A percentile compares a stretch with the other conserved stretches of the same genome.
Evolutionary conservation across 2,329 filamentous ascomycete species (phyloP).

Genomic region (Penicillium crustosum): DNA sequence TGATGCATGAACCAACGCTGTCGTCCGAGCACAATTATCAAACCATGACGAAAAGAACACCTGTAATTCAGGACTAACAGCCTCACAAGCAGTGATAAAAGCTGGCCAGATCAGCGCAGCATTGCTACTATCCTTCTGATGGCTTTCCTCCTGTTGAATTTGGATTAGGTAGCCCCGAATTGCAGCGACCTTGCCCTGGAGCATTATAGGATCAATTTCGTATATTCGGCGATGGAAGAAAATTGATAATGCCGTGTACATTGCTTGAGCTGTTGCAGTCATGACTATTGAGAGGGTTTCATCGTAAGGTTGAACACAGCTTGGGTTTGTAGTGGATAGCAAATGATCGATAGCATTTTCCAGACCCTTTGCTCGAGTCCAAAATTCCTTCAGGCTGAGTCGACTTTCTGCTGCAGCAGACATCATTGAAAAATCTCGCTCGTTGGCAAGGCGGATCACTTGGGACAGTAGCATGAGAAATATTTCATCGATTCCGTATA

Average conservation of each 20-base stretch:
- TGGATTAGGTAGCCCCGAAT: conserved; percentile 6
- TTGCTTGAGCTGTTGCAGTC: conserved; percentile 10
- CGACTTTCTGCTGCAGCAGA: neutral
- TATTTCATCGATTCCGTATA: conserved; percentile 19
- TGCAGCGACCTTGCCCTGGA: conserved; percentile 11
- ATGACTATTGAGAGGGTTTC: neutral
- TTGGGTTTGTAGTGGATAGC: neutral
- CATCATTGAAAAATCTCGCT: conserved; percentile 17
- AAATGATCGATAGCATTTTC: conserved; percentile 18
- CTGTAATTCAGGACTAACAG: conserved; percentile 11
- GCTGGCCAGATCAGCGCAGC: conserved; percentile 22
- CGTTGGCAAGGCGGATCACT: conserved; percentile 22
- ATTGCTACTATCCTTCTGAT: conserved; percentile 1
- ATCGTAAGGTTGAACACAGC: neutral
- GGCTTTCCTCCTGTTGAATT: conserved; percentile 4
- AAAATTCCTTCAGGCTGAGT: conserved; percentile 16
- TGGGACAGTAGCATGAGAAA: conserved; percentile 22
- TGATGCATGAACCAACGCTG: conserved; percentile 15
- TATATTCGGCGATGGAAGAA: conserved; percentile 22
- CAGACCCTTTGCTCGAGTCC: conserved; percentile 15
- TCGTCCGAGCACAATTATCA: conserved; percentile 12
- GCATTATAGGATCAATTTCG: conserved; percentile 14
- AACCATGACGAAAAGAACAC: conserved; percentile 17
- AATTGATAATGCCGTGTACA: conserved; percentile 18
- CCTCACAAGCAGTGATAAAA: conserved; percentile 24